A percentile compares a stretch with the other conserved stretches of the same genome.
Evolutionary conservation across 331 rosid species (phyloP).

Genomic region (Cydonia oblonga): DNA sequence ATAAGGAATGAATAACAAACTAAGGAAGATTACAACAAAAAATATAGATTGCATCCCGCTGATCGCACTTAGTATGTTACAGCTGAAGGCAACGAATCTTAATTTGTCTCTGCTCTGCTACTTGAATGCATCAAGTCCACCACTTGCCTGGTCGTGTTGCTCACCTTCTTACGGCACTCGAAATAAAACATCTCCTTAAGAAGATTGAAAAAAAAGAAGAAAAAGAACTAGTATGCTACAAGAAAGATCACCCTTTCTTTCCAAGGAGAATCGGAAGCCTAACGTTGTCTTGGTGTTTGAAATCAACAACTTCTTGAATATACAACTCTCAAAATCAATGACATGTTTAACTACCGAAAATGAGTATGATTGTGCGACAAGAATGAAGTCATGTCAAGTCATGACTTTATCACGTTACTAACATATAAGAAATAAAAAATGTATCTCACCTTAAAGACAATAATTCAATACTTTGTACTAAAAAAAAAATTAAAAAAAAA

Average conservation of each 20-base stretch:
- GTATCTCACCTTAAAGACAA: not conserved
- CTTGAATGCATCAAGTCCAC: constrained; percentile 46
- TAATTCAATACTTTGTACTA: too few relatives aligned
- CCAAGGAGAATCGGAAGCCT: not conserved
- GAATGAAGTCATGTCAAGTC: not conserved
- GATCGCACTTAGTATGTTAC: constrained; percentile 27
- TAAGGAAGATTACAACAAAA: constrained; percentile 25
- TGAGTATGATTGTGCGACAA: too few relatives aligned
- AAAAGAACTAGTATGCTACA: not conserved
- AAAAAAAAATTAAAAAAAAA: too few relatives aligned
- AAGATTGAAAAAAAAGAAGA: not conserved
- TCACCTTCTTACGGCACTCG: constrained; percentile 46
- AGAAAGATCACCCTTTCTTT: not conserved
- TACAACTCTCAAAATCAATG: too few relatives aligned
- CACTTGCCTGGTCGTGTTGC: constrained; percentile 42
- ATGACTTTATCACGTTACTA: not conserved
- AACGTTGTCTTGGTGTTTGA: too few relatives aligned
- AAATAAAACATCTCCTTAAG: not conserved
- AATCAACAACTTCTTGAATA: too few relatives aligned
- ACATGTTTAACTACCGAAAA: too few relatives aligned
- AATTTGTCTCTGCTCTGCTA: constrained; percentile 37
- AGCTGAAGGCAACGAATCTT: constrained; percentile 23
- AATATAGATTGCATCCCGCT: constrained; percentile 17
- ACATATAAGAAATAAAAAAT: not conserved
- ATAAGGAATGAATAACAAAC: constrained; percentile 30